A percentile compares a stretch with the other conserved stretches of the same genome.
Conservation (phyloP, 1,284 basidiomycete genomes). For the Puccinia coronata region DNA sequence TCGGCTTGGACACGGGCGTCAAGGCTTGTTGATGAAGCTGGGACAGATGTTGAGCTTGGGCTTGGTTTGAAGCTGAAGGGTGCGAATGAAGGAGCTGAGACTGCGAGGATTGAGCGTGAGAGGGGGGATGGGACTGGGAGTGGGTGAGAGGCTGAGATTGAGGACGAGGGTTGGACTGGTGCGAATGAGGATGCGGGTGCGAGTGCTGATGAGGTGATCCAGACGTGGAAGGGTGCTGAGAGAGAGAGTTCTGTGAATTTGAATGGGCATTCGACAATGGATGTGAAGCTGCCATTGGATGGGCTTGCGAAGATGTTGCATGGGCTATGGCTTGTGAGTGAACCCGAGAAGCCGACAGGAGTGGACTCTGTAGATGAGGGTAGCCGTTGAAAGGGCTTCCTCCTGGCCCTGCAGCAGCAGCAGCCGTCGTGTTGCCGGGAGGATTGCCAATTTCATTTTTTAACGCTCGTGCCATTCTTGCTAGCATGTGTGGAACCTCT, state of each 20-base stretch:
- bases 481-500: slow-evolving; percentile 31
- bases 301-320: neutral
- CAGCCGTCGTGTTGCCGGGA: neutral
- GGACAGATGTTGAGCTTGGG: slow-evolving; percentile 9
- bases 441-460: slow-evolving; percentile 12
- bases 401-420: too few relatives aligned
- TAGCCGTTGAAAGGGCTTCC: slow-evolving; percentile 10
- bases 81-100: slow-evolving; percentile 9
- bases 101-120: slow-evolving; percentile 1
- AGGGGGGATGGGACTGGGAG: slow-evolving; percentile 8
- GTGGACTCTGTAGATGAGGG: slow-evolving; percentile 28
- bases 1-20: neutral
- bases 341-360: slow-evolving; percentile 13
- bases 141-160: slow-evolving; percentile 25
- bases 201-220: slow-evolving; percentile 11
- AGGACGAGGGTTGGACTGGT: slow-evolving; percentile 20
- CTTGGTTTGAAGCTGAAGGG: neutral
- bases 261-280: slow-evolving; percentile 15
- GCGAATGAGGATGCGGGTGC: neutral
- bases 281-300: slow-evolving; percentile 22
- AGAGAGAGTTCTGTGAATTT: neutral
- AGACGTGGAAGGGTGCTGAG: slow-evolving; percentile 5
- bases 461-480: slow-evolving; percentile 23
- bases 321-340: slow-evolving; percentile 23
- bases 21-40: slow-evolving; percentile 21